phyloP scores from a whole-genome alignment of 768 basidiomycete species.

The Suillus sp. region DNA sequence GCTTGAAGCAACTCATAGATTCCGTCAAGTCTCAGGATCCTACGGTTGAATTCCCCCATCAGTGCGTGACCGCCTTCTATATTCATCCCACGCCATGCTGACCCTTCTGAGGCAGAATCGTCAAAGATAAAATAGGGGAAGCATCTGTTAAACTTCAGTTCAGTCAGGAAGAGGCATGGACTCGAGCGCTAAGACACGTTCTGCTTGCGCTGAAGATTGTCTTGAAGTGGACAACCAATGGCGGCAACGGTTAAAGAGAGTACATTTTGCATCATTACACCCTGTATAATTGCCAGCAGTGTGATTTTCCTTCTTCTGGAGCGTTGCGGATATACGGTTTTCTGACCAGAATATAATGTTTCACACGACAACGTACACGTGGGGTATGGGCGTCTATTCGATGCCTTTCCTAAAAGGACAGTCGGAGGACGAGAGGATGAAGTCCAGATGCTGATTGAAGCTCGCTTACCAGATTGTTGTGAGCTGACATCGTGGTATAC shows the following conservation, averaged over 20 bases:
- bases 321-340: background rate
- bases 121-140: slow-evolving; percentile 95
- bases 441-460: background rate
- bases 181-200: slow-evolving; percentile 88
- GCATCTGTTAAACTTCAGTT: slow-evolving; percentile 94
- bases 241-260: slow-evolving; percentile 57
- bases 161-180: slow-evolving; percentile 95
- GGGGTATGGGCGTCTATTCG: background rate
- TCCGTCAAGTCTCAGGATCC: slow-evolving; percentile 75
- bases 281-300: background rate
- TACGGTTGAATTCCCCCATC: slow-evolving; percentile 78
- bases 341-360: background rate
- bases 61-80: slow-evolving; percentile 54
- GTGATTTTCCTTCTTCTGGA: slow-evolving; percentile 20
- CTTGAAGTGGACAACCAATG: slow-evolving; percentile 84
- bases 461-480: background rate
- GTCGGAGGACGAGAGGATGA: background rate
- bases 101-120: slow-evolving; percentile 53
- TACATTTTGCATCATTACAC: background rate
- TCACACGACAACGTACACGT: background rate
- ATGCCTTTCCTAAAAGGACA: background rate
- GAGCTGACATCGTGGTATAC: background rate
- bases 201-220: slow-evolving; percentile 86
- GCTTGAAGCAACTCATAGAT: slow-evolving; percentile 89
- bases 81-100: background rate